Percentiles rank a stretch among this genome's conserved stretches.
Conservation (phyloP, 1,139 yeast species). For the Suhomyces panamericanus region DNA sequence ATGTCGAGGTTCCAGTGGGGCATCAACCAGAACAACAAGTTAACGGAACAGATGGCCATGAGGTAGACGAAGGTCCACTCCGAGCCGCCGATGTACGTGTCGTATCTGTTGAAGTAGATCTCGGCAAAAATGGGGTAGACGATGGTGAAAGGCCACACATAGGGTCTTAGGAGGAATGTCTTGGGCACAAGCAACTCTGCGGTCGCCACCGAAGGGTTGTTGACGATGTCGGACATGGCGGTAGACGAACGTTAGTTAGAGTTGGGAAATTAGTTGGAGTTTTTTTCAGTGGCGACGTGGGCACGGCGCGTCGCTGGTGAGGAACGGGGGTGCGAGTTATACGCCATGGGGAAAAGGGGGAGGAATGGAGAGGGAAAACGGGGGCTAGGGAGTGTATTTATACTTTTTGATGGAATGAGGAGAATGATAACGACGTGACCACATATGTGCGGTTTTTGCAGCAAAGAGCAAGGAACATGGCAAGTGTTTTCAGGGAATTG, state of each 20-base stretch:
- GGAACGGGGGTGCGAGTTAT: too few species aligned
- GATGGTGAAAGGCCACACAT: conserved; percentile 79
- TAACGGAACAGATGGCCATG: conserved; percentile 70
- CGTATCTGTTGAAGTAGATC: conserved; percentile 69
- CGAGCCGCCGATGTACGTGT: conserved; percentile 73
- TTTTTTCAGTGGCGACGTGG: conserved; percentile 9
- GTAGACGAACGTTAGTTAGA: conserved; percentile 1
- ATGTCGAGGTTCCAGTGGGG: conserved; percentile 93
- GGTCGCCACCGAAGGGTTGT: conserved; percentile 58
- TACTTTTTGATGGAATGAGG: not conserved
- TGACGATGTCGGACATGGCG: conserved; percentile 44
- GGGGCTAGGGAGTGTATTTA: not conserved
- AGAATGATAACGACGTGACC: not conserved
- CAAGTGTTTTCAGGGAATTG: too few species aligned
- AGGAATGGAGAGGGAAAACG: not conserved
- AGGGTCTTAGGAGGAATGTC: conserved; percentile 63
- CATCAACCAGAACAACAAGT: conserved; percentile 78
- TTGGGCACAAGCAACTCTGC: conserved; percentile 77
- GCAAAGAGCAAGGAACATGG: not conserved
- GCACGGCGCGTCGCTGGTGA: not conserved
- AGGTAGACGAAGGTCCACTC: conserved; percentile 89
- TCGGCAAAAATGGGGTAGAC: conserved; percentile 76
- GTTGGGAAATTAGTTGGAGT: not conserved
- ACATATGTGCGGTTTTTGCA: not conserved
- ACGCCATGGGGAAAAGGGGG: not conserved